Evolutionary conservation across 2,329 filamentous ascomycete genomes (phyloP), one percentile per base, ranked within the genome.

Genomic region (Lachnellula cervina): DNA sequence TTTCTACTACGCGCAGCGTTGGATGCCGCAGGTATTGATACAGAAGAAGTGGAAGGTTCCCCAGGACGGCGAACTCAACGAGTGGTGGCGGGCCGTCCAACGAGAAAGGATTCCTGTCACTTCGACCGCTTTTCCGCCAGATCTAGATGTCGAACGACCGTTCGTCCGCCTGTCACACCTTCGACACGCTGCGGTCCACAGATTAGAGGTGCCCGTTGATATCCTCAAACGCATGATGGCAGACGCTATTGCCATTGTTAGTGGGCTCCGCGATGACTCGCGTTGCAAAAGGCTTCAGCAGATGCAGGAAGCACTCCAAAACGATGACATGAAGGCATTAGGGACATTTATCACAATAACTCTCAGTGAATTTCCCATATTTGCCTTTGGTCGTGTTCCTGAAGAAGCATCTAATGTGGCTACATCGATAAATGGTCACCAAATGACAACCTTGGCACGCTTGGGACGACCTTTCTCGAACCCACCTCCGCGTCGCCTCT

Each of bases 131-230:
- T 54, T 54, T 11, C 45, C 37, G 7, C 2, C 6, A 6, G 23
- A 6, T n/a, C 7, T 47, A 14, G n/a, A 46, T 13, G 35, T 46
- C 9, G 17, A 48, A 11, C 9, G 1, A 9, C 35, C 46, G 5
- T 38, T 56, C 35, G 5, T 11, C n/a, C 49, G 50, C 42, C 19
- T 56, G 25, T 11, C 28, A 6, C 45, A 46, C 9, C 16, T 57
- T 38, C 45, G 55, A 38, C 55, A 57, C 32, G 34, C 55, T 13
- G 46, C 51, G 17, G 55, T 57, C 5, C 55, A 57, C 32, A 25
- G 55, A n/a, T 9, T 40, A 3, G 13, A 19, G 13, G 32, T 28
- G 9, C 42, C 35, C 5, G 32, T 51, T 5, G 55, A 45, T 19
- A 28, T 21, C 23, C 19, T 53, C 25, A 53, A 53, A 28, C 14